A percentile compares a stretch with the other conserved stretches of the same genome.
phyloP scores from a whole-genome alignment of 1,284 basidiomycete genomes.

The Salmacisia buchloeana region DNA sequence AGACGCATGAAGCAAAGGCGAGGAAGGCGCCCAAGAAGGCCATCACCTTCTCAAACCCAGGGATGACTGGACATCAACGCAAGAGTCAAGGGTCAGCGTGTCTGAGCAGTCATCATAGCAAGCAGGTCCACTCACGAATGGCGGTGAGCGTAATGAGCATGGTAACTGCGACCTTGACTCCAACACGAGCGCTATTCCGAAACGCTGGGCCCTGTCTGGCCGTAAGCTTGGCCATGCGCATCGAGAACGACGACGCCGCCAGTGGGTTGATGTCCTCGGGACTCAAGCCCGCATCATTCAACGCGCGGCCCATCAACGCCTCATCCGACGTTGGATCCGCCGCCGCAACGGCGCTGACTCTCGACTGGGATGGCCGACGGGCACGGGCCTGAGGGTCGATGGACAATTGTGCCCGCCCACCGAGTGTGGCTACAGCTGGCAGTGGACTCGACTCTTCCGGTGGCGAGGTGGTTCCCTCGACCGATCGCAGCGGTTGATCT shows the following conservation, averaged over 20 bases:
- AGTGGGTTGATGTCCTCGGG: conserved; percentile 22
- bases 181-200: conserved; percentile 11
- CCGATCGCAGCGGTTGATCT: no score
- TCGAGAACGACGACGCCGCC: conserved; percentile 24
- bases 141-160: conserved; percentile 35
- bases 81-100: not conserved
- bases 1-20: conserved; percentile 62
- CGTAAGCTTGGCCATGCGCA: conserved; percentile 21
- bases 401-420: no score
- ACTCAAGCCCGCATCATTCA: not conserved
- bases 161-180: conserved; percentile 29
- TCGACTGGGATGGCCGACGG: not conserved
- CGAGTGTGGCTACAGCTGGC: no score
- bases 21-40: conserved; percentile 79
- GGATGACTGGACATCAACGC: conserved; percentile 55
- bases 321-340: no score
- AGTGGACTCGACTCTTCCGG: no score
- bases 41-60: conserved; percentile 83
- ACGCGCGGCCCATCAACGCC: not conserved
- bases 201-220: conserved; percentile 13
- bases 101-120: not conserved
- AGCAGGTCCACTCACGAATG: conserved; percentile 15
- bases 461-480: no score
- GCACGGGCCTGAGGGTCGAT: no score
- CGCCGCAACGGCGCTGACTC: not conserved